Base-by-base conservation (phyloP, 345 rosid genomes). In the Hibiscus trionum region DNA sequence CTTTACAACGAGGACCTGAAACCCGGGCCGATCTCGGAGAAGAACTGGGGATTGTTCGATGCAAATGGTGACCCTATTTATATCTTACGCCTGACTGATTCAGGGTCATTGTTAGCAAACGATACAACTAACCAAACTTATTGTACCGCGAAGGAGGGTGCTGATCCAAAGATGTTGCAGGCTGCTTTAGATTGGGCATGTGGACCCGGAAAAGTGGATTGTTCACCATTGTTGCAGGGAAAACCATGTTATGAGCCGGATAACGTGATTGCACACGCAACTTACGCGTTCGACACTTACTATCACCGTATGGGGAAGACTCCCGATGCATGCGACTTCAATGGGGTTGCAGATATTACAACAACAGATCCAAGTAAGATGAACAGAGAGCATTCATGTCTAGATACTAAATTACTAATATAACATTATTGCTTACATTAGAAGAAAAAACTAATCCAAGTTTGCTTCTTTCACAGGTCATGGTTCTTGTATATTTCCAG, bases 161-260 rank as follows among this genome's bases (percentile, higher is more conserved):
- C 87, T 31, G 94, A 89, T 68, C 80, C 80, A 0, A 87, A 89
- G 83, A 85, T 84, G 91, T 80, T 89, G 72, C 94, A 89, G 82
- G 91, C 94, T n/a, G 91, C 85, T 50, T 74, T 89, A 58, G 94
- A 89, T 67, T 89, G 94, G 93, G 94, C 91, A 16, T 89, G 94
- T 52, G 94, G 94, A 15, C 80, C 81, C 0, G 94, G 94, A 12
- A 89, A 82, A 73, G 94, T 85, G 69, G 88, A 89, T 61, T 89
- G 94, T 80, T 77, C 91, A 10, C 60, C 77, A 24, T 63, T 89
- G 80, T 59, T 70, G 77, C 90, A 85, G 70, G 94, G 91, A 1
- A 73, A 84, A 67, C 65, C 81, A 2, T 89, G 94, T 61, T 85
- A 89, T 63, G 86, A 87, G 61, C 94, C 94, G 7, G 82, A 87